These are phyloP conservation scores for Paraphaeosphaeria sporulosa DNA, from an alignment of 2,329 filamentous ascomycete species.

Conservation along the genomic window DNA sequence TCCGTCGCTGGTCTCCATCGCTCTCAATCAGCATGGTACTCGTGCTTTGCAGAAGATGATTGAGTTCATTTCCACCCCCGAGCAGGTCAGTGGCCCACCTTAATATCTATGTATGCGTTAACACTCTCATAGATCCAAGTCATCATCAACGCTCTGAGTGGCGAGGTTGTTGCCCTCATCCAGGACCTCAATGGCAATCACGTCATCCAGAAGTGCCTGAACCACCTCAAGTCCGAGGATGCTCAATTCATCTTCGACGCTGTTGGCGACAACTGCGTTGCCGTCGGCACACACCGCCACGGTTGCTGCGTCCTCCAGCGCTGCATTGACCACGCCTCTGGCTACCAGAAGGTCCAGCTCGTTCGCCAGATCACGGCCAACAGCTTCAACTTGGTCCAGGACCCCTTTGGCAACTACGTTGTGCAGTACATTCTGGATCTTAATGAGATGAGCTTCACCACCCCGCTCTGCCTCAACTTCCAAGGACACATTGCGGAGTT, in stretches of 20 bases:
- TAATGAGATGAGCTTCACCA: conserved; percentile 85
- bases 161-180: conserved; percentile 90
- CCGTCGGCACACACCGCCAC: conserved; percentile 94
- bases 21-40: conserved; percentile 96
- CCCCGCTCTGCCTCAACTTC: conserved; percentile 86
- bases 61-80: conserved; percentile 86
- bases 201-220: conserved; percentile 98
- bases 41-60: conserved; percentile 99
- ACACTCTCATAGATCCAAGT: conserved; percentile 66
- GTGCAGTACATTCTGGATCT: conserved; percentile 98
- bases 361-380: conserved; percentile 87
- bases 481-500: conserved; percentile 72
- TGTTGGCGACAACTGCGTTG: conserved; percentile 84
- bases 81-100: conserved; percentile 62
- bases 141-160: conserved; percentile 83
- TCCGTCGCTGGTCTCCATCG: conserved; percentile 87
- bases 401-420: conserved; percentile 98
- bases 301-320: conserved; percentile 98
- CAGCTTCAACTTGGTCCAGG: conserved; percentile 88
- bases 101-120: conserved; percentile 13
- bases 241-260: conserved; percentile 97
- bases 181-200: conserved; percentile 99
- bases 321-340: conserved; percentile 96
- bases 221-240: conserved; percentile 84
- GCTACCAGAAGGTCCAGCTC: conserved; percentile 85